Evolutionary conservation across 106 monocot species (phyloP), one percentile per base, ranked within the genome.

Genomic region (Hemerocallis citrina): DNA sequence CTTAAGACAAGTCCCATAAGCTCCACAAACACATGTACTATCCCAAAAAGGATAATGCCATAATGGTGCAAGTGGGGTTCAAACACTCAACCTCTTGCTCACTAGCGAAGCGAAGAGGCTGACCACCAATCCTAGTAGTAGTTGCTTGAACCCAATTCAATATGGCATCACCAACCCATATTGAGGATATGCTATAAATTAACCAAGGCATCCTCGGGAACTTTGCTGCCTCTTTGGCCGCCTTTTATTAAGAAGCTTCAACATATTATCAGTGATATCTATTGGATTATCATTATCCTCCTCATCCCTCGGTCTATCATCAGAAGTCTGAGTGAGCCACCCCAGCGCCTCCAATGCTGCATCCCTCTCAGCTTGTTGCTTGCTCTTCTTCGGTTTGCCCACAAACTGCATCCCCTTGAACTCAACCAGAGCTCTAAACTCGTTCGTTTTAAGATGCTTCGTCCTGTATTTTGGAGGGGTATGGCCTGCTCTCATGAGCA

Each of bases 321-420:
- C 79, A 19, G 87, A 79, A 33, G 98, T 98, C 35, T 92, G 98
- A 1, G 92, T 98, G 33, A 92, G 66, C 98, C 98, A 98, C 22
- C 61, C 81, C 57, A 98, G 65, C 12, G 98, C 98, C 63, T 98
- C 98, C 14, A 98, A 76, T 25, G 98, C 98, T 27, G 98, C 98
- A 73, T 98, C 98, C 73, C 88, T 84, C 70, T 98, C 98, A 0
- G 91, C 91, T 17, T 85, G 76, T 55, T 88, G 91, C 76, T 98
- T 98, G 84, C 84, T 98, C 76, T 85, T 92, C 79, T 98, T 98
- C 1, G 98, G 85, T 47, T 92, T 98, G 12, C 98, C 92, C 2
- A 92, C 92, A 71, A 98, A 98, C 51, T 98, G 98, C 98, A 98
- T 92, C 19, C 92, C 98, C 48, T 98, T 98, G 74, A 98, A 85